Evolutionary conservation across 192 early-diverging fungal genomes (phyloP).

Genomic region (Linnemannia schmuckeri): DNA sequence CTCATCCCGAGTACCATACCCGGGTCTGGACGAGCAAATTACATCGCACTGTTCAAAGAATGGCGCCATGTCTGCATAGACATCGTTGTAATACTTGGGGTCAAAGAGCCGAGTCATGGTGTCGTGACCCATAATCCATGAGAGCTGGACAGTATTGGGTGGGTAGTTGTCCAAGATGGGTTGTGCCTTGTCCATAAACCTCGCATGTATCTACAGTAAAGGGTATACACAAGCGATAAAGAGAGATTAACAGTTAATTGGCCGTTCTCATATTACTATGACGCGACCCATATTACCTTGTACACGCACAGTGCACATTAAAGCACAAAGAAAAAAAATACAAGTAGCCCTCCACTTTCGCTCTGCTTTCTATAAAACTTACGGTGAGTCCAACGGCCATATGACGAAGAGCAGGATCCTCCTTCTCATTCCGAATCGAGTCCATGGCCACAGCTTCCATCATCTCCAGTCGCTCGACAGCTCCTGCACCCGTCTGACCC

Average conservation of each 20-base stretch:
- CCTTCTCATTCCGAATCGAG: conserved; percentile 36
- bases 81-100: conserved; percentile 77
- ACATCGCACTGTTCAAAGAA: conserved; percentile 69
- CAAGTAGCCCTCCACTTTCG: background rate
- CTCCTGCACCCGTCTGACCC: conserved; percentile 61
- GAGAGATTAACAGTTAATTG: background rate
- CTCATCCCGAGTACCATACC: conserved; percentile 48
- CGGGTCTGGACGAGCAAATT: conserved; percentile 64
- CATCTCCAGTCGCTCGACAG: conserved; percentile 78
- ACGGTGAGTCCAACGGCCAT: conserved; percentile 49
- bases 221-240: background rate
- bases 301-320: background rate
- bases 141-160: conserved; percentile 44
- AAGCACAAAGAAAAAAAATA: background rate
- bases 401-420: conserved; percentile 37
- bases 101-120: conserved; percentile 83
- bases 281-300: background rate
- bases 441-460: conserved; percentile 72
- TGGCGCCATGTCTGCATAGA: conserved; percentile 57
- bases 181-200: conserved; percentile 79
- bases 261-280: background rate
- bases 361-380: background rate
- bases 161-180: conserved; percentile 51
- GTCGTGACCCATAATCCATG: conserved; percentile 87
- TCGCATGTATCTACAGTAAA: conserved; percentile 57